These are phyloP conservation scores for Exidia glandulosa DNA, from an alignment of 768 basidiomycete species.

Conservation along the genomic window DNA sequence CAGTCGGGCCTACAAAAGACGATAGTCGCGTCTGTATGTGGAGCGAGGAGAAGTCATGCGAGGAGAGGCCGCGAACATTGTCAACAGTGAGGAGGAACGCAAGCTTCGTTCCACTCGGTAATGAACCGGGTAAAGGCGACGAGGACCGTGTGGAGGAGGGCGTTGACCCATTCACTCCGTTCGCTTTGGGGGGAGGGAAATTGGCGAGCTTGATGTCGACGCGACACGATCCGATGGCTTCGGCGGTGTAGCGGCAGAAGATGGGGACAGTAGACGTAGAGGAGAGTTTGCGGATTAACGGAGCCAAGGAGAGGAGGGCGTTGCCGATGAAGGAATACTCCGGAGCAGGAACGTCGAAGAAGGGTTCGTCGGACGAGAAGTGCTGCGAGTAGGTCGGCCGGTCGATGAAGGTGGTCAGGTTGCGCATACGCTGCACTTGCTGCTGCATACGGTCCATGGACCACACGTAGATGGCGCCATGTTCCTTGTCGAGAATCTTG, in stretches of 20 bases:
- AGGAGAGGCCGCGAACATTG: constrained; percentile 76
- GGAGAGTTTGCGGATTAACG: constrained; percentile 66
- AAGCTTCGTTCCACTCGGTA: constrained; percentile 71
- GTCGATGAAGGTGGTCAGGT: constrained; percentile 80
- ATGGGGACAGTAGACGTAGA: constrained; percentile 74
- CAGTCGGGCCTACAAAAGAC: constrained; percentile 65
- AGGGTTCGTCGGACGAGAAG: constrained; percentile 87
- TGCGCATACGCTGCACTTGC: constrained; percentile 87
- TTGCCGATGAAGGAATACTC: constrained; percentile 91
- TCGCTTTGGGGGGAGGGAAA: constrained; percentile 43
- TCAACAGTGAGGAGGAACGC: constrained; percentile 81
- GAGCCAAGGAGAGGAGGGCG: constrained; percentile 68
- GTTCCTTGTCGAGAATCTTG: constrained; percentile 82
- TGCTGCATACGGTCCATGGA: constrained; percentile 80
- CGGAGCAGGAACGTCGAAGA: constrained; percentile 80
- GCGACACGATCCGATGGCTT: constrained; percentile 91
- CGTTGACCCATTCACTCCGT: constrained; percentile 45
- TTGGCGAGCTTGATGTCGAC: constrained; percentile 75
- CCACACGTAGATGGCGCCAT: constrained; percentile 87
- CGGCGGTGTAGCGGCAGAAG: constrained; percentile 86
- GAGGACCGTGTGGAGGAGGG: constrained; percentile 55
- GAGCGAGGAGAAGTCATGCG: constrained; percentile 77
- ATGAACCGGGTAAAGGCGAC: constrained; percentile 56
- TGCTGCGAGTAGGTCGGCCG: constrained; percentile 89
- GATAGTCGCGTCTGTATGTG: constrained; percentile 86